Evolutionary conservation across 1,139 yeast genomes (phyloP).

Genomic region (Pichia sp.): DNA sequence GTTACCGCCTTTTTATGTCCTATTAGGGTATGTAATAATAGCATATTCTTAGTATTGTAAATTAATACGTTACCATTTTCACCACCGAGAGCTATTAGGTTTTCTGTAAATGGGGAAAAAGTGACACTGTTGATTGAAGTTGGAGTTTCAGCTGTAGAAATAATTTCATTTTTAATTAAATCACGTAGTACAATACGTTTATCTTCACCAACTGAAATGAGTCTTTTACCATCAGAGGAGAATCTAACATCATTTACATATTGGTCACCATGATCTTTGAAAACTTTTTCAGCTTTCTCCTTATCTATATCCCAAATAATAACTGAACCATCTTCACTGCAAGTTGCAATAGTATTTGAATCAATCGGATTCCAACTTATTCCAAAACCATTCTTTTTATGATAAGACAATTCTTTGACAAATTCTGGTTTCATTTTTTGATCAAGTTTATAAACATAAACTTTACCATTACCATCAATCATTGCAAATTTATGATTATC

Average conservation of each 20-base stretch:
- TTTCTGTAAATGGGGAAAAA: slow-evolving; percentile 53
- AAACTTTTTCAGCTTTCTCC: slow-evolving; percentile 27
- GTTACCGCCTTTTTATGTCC: slow-evolving; percentile 71
- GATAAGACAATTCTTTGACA: slow-evolving; percentile 37
- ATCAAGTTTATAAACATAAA: slow-evolving; percentile 52
- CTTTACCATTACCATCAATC: slow-evolving; percentile 68
- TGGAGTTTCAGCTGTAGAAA: slow-evolving; percentile 31
- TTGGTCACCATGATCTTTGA: slow-evolving; percentile 36
- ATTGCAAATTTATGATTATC: slow-evolving; percentile 64
- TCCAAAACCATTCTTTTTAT: slow-evolving; percentile 65
- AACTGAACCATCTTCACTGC: slow-evolving; percentile 57
- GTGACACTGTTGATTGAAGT: slow-evolving; percentile 51
- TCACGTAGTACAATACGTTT: slow-evolving; percentile 39
- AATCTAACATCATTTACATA: slow-evolving; percentile 72
- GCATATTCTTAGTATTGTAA: slow-evolving; percentile 49
- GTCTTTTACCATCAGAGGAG: slow-evolving; percentile 46
- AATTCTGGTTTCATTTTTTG: slow-evolving; percentile 13
- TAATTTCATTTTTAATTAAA: slow-evolving; percentile 27
- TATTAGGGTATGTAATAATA: slow-evolving; percentile 59
- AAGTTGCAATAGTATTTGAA: slow-evolving; percentile 46
- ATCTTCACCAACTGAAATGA: slow-evolving; percentile 73
- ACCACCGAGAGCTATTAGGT: slow-evolving; percentile 62
- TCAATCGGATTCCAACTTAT: slow-evolving; percentile 51
- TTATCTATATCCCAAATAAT: slow-evolving; percentile 45
- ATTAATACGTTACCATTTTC: slow-evolving; percentile 59